phyloP scores from a whole-genome alignment of 306 rosid genomes.

The Urtica urens region DNA sequence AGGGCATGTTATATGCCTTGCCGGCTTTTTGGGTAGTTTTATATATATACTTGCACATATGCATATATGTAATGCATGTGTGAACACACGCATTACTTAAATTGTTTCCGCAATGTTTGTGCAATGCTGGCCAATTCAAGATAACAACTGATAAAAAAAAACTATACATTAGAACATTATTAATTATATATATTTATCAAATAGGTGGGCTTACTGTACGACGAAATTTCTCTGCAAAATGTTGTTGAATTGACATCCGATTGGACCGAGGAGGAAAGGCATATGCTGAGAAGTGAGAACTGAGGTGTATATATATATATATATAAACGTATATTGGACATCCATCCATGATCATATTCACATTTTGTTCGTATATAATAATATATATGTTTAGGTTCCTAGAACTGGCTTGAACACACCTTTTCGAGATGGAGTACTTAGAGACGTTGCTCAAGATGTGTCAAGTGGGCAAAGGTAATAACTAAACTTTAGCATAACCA shows the following conservation, averaged over 20 bases:
- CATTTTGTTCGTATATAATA: no score
- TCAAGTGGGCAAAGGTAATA: conserved; percentile 38
- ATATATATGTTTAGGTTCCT: background rate
- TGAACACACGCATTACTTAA: no score
- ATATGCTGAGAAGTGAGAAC: conserved; percentile 80
- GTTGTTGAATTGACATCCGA: conserved; percentile 72
- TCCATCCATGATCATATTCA: background rate
- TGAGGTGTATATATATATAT: conserved; percentile 40
- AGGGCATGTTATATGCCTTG: conserved; percentile 94
- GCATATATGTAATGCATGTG: no score
- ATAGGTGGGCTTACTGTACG: conserved; percentile 88
- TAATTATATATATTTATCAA: conserved; percentile 22
- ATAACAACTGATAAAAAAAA: no score
- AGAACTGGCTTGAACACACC: no score
- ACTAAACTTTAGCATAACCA: no score
- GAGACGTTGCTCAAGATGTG: background rate
- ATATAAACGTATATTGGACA: background rate
- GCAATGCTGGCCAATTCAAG: no score
- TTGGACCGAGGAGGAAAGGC: conserved; percentile 83
- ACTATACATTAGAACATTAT: conserved; percentile 17
- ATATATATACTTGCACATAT: no score
- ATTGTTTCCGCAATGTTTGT: no score
- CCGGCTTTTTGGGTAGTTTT: conserved; percentile 85
- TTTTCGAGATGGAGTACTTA: background rate
- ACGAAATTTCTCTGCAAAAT: conserved; percentile 68